Base-by-base conservation (phyloP, 2,329 filamentous ascomycete genomes). In the Penicillium sp. region DNA sequence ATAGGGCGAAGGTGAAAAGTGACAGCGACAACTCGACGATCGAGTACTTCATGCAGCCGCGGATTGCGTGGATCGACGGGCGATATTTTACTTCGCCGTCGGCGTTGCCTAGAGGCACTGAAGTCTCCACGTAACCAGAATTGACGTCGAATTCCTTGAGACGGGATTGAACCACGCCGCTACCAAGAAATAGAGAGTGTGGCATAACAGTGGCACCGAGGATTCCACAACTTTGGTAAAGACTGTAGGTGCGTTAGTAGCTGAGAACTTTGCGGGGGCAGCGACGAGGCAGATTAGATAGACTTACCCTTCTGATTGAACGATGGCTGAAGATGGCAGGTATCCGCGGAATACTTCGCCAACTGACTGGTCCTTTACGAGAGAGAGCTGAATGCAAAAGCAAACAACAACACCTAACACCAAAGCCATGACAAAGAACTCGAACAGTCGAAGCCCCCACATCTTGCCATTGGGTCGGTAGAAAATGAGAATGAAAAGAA, bases 1-100 rank as follows among this genome's bases (percentile, higher is more conserved):
- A 94, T 4, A 94, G 82, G 0, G 90, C 90, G 71, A 93, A 93
- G 0, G 89, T 91, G 71, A 92, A 91, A 36, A 94, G 86, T 0
- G 88, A 89, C 15, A 91, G 70, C 7, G 84, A 79, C 10, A 93
- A 78, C 70, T 94, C 90, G 21, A 83, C 77, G 56, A 90, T 86
- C 4, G 88, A 90, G 71, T 89, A 89, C 59, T 86, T 89, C 68
- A 93, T 82, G 60, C 87, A 92, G 66, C 86, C 83, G 17, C 82
- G 82, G 62, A 94, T 91, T n/a, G 90, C 89, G 6, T 81, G 75
- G 1, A 90, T 79, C 0, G 88, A 90, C 0, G 90, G 90, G 6
- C 85, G 77, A 72, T 93, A 94, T 58, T 84, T 82, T 3, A 78
- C 76, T 66, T 85, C 83, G 33, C 83, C 78, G 41, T 76, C 78